Base-by-base conservation (phyloP, 2,329 filamentous ascomycete species). In the Pleurostoma richardsiae region DNA sequence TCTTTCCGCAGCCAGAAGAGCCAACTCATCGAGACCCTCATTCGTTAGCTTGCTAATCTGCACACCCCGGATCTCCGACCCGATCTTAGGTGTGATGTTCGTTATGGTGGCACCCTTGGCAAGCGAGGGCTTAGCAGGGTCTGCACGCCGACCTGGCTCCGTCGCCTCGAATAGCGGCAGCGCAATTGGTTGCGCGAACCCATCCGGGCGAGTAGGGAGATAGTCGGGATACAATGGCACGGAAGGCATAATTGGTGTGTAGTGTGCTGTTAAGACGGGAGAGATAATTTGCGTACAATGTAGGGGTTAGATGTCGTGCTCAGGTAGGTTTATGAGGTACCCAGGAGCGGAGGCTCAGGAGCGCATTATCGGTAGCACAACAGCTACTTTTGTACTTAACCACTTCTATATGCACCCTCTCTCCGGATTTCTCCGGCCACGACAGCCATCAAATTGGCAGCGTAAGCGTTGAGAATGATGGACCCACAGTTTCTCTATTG, bases 151-250 rank as follows among this genome's bases (percentile, higher is more conserved):
- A 4, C 63, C 63, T 3, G 63, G 63, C 40, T 66, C 63, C 10
- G 59, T 54, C 3, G 42, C 55, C 2, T 61, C 59, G 30, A 64
- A 64, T 42, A 49, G 47, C 40, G 61, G 56, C 1, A 64, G 45
- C 4, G 47, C 46, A 6, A 56, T 43, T 3, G 59, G 57, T 0
- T 54, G 50, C 6, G 42, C 46, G 31, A 55, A 65, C 3, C 62
- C 62, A n/a, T 64, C 60, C 0, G 59, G 56, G 42, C 62, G 54
- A 29, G 59, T 65, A 29, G 62, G 62, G 6, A 65, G 52, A 40
- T 65, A 65, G 5, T 56, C 54, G 38, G 62, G 60, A 47, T 65
- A 65, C 5, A 64, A 40, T 5, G 62, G 62, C 8, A 53, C 49
- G 2, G 61, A 54, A 47, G 56, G 30, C 56, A 60, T 57, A 41